Conservation (phyloP, 1,284 basidiomycete genomes). For the Cryptococcus sp. region DNA sequence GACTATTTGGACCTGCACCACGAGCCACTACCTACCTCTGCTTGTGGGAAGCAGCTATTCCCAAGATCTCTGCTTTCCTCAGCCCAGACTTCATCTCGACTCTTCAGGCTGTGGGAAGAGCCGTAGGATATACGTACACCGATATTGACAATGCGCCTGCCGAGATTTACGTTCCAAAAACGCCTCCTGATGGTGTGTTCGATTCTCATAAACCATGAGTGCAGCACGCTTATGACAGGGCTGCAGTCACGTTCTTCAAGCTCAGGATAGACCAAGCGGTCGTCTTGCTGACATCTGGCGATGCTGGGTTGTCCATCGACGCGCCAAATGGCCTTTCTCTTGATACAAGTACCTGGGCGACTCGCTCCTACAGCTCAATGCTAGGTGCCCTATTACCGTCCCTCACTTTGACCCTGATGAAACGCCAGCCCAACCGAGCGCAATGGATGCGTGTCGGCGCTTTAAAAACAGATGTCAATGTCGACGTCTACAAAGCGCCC, state of each 20-base stretch:
- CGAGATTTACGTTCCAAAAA: conserved; percentile 62
- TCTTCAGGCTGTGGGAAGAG: conserved; percentile 60
- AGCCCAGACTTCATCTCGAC: conserved; percentile 62
- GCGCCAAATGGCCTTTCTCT: conserved; percentile 65
- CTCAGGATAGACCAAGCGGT: conserved; percentile 61
- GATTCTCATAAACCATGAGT: neutral
- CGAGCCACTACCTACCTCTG: conserved; percentile 82
- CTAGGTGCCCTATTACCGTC: conserved; percentile 30
- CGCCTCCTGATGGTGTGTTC: conserved; percentile 72
- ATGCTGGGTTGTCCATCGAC: conserved; percentile 61
- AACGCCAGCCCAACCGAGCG: conserved; percentile 25
- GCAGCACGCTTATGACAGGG: conserved; percentile 7
- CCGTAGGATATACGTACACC: conserved; percentile 68
- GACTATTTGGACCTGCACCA: conserved; percentile 83
- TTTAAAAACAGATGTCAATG: conserved; percentile 59
- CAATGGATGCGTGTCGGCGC: conserved; percentile 70
- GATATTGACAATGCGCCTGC: conserved; percentile 81
- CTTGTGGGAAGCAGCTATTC: conserved; percentile 79
- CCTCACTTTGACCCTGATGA: conserved; percentile 26
- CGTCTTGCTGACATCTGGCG: conserved; percentile 59
- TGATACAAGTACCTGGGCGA: conserved; percentile 72
- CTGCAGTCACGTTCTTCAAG: conserved; percentile 70
- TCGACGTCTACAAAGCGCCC: conserved; percentile 72
- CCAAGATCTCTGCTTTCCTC: conserved; percentile 62
- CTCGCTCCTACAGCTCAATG: conserved; percentile 56